Evolutionary conservation across 345 rosid species (phyloP).

Genomic region (Boechera stricta): DNA sequence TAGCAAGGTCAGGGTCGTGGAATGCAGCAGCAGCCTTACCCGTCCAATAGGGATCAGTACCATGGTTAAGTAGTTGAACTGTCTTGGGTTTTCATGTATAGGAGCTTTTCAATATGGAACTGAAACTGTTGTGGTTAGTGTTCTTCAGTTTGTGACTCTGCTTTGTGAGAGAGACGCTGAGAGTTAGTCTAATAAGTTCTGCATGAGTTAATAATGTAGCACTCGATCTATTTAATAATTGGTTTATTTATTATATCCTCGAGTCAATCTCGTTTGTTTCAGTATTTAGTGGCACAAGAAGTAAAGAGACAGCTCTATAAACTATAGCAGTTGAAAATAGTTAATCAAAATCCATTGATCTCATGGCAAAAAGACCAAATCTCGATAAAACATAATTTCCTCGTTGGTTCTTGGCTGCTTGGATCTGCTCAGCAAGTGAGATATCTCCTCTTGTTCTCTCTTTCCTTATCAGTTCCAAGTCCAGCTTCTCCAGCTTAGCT

Average conservation of each 20-base stretch:
- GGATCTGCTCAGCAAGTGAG: conserved; percentile 88
- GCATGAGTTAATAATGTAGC: not conserved
- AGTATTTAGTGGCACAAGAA: conserved; percentile 22
- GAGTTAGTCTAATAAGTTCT: not conserved
- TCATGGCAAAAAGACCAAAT: conserved; percentile 37
- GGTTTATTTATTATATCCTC: conserved; percentile 1
- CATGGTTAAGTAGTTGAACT: conserved; percentile 27
- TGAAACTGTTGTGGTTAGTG: not conserved
- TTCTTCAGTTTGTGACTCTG: not conserved
- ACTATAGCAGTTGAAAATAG: conserved; percentile 3
- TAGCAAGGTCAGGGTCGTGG: conserved; percentile 26
- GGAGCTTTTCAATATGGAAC: not conserved
- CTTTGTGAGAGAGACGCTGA: not conserved
- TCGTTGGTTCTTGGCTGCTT: conserved; percentile 66
- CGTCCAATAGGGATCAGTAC: conserved; percentile 1
- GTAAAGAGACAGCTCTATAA: conserved; percentile 22
- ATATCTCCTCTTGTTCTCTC: conserved; percentile 57
- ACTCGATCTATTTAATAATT: not conserved
- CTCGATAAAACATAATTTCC: conserved; percentile 33
- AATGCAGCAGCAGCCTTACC: conserved; percentile 22
- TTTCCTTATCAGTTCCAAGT: conserved; percentile 58
- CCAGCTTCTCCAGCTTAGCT: conserved; percentile 64
- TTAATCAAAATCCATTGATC: conserved; percentile 29
- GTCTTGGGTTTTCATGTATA: conserved; percentile 23
- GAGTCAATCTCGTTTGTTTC: not conserved